Evolutionary conservation across 768 basidiomycete species (phyloP), one percentile per base, ranked within the genome.

Genomic region (Pulveroboletus frians): DNA sequence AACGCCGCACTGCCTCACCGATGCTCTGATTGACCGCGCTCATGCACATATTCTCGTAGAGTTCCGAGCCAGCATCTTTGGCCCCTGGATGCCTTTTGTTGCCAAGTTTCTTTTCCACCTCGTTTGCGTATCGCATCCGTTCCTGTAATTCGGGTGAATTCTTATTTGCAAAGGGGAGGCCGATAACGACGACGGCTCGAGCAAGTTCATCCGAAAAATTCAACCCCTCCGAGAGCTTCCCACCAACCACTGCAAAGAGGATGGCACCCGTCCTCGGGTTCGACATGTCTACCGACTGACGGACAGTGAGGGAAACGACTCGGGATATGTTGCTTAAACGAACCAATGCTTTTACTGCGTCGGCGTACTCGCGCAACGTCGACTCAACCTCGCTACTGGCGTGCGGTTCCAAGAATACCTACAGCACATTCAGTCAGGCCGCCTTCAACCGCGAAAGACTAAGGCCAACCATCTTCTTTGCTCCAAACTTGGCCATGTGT

Each of bases 1-100:
- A 21, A 30, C 9, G 34, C 31, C 34, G 37, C 31, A 17, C 3
- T 14, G 3, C 37, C 84, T 48, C 42, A 90, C 94, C 95, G 52
- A 99, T 96, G 48, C 89, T 92, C 65, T 99, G 95, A 68, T 99
- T 99, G 45, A 99, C 93, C 0, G 93, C 89, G 55, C 85, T 87
- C 85, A 89, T 90, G 59, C 88, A 90, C 78, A 90, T 79, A 59
- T 90, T 91, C 72, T 89, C 88, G 65, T 93, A 97, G 46, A 95
- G 71, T 69, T 92, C 92, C 18, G 81, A 75, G 5, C 80, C 87
- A 5, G 89, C 85, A 54, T 89, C 83, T 48, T 78, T 81, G 49
- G 72, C 63, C 9, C 77, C 75, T 0, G 60, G 45, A 9, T 52
- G 62, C 38, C 61, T 63, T 52, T 57, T 66, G 26, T 62, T 53